A percentile compares a stretch with the other conserved stretches of the same genome.
phyloP scores from a whole-genome alignment of 495 filamentous ascomycete genomes.

The Peziza echinospora region DNA sequence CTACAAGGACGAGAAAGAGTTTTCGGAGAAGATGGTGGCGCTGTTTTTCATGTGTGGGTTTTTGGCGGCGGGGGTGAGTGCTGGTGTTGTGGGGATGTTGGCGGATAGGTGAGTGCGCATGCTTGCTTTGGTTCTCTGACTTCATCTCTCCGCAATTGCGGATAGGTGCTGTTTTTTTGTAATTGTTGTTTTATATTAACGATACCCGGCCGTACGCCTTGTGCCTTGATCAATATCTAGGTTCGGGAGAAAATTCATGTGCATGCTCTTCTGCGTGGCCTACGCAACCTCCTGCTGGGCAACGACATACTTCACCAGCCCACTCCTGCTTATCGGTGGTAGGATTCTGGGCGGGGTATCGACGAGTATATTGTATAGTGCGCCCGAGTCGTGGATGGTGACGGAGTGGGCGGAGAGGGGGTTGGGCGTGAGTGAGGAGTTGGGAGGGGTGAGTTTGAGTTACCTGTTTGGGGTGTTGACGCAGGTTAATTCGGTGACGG shows the following conservation, averaged over 20 bases:
- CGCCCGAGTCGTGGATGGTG: constrained; percentile 39
- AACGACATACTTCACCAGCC: constrained; percentile 20
- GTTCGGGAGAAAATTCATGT: constrained; percentile 26
- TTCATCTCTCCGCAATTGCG: too few relatives aligned
- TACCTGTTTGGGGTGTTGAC: constrained; percentile 30
- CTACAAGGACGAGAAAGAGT: constrained; percentile 29
- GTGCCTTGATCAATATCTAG: too few relatives aligned
- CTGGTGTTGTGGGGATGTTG: constrained; percentile 26
- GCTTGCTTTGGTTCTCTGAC: not conserved
- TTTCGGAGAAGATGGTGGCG: constrained; percentile 26
- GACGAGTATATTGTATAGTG: constrained; percentile 32
- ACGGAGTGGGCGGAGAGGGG: constrained; percentile 25
- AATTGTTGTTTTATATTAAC: too few relatives aligned
- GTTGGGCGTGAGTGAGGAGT: constrained; percentile 8
- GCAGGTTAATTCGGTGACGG: constrained; percentile 30
- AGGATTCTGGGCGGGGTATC: constrained; percentile 32
- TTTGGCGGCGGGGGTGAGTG: constrained; percentile 27
- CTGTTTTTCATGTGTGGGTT: constrained; percentile 32
- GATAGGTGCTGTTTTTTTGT: too few relatives aligned
- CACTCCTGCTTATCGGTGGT: constrained; percentile 26
- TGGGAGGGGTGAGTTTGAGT: constrained; percentile 20
- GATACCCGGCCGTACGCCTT: too few relatives aligned
- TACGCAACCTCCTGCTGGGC: constrained; percentile 31
- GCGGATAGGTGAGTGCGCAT: constrained; percentile 24
- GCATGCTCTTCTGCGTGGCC: constrained; percentile 28